A percentile compares a stretch with the other conserved stretches of the same genome.
phyloP scores from a whole-genome alignment of 345 rosid species.

The Heritiera littoralis region DNA sequence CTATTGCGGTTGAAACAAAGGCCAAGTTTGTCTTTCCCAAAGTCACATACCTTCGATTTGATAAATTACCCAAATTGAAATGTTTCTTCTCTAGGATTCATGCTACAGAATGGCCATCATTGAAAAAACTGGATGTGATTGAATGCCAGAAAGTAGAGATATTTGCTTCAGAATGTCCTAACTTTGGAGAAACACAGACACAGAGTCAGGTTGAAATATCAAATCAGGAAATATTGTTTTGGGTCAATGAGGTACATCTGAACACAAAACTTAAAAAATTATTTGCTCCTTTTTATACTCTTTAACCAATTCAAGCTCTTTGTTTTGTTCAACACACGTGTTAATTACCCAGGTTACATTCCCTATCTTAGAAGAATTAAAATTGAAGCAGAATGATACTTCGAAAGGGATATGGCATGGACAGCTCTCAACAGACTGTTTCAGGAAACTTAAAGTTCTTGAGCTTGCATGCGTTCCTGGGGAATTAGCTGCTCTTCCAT shows the following conservation, averaged over 20 bases:
- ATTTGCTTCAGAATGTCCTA: slow-evolving; percentile 6
- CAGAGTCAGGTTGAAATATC: background rate
- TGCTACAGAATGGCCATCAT: slow-evolving; percentile 22
- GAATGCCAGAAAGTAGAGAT: slow-evolving; percentile 5
- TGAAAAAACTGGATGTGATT: background rate
- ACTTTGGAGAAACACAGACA: background rate
- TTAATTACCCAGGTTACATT: slow-evolving; percentile 1
- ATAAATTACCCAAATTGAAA: background rate
- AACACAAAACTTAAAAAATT: background rate
- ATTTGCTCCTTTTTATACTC: background rate
- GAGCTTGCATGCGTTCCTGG: background rate
- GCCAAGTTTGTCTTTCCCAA: background rate
- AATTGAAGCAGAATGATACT: background rate
- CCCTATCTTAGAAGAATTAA: slow-evolving; percentile 1
- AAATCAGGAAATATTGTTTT: slow-evolving; percentile 7
- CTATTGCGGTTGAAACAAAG: background rate
- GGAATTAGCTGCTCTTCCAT: background rate
- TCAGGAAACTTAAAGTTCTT: slow-evolving; percentile 5
- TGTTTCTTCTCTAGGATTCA: slow-evolving; percentile 9
- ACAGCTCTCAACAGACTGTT: background rate
- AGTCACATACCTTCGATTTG: background rate
- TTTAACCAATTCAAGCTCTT: background rate
- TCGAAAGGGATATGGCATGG: background rate
- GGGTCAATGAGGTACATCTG: slow-evolving; percentile 13
- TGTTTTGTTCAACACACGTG: background rate